Percentiles rank a stretch among this genome's conserved stretches.
These are phyloP conservation scores for Ophiostoma ulmi DNA, from an alignment of 2,329 filamentous ascomycete species.

Conservation along the genomic window DNA sequence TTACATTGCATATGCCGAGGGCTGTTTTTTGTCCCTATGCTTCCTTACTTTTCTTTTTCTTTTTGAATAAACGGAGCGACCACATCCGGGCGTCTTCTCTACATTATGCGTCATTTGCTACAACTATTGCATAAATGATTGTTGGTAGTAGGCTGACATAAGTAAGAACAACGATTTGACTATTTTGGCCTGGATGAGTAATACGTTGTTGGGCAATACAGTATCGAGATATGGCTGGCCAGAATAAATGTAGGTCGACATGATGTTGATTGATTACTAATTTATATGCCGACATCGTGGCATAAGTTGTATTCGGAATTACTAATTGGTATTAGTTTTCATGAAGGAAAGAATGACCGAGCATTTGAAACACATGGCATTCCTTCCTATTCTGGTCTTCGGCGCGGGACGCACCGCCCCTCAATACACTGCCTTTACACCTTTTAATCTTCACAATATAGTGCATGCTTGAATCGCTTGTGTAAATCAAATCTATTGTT, in stretches of 20 bases:
- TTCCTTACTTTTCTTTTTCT: background rate
- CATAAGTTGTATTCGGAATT: background rate
- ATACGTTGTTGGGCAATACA: background rate
- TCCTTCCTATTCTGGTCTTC: background rate
- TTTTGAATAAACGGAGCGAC: background rate
- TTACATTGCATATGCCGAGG: background rate
- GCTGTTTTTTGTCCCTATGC: background rate
- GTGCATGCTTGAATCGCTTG: background rate
- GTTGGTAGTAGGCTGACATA: background rate
- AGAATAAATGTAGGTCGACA: background rate
- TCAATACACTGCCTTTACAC: background rate
- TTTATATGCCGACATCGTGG: background rate
- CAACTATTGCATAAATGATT: background rate
- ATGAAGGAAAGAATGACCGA: background rate
- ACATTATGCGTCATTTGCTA: background rate
- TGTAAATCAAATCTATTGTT: background rate
- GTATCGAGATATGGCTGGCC: background rate
- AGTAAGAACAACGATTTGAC: background rate
- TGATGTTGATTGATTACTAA: conserved; percentile 4
- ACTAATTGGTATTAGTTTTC: background rate
- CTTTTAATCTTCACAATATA: background rate
- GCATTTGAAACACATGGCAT: background rate
- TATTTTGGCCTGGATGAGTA: background rate
- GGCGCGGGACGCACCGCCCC: background rate
- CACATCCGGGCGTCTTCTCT: background rate